A percentile compares a stretch with the other conserved stretches of the same genome.
Conservation (phyloP, 2,329 filamentous ascomycete genomes). For the Botrytis aclada region DNA sequence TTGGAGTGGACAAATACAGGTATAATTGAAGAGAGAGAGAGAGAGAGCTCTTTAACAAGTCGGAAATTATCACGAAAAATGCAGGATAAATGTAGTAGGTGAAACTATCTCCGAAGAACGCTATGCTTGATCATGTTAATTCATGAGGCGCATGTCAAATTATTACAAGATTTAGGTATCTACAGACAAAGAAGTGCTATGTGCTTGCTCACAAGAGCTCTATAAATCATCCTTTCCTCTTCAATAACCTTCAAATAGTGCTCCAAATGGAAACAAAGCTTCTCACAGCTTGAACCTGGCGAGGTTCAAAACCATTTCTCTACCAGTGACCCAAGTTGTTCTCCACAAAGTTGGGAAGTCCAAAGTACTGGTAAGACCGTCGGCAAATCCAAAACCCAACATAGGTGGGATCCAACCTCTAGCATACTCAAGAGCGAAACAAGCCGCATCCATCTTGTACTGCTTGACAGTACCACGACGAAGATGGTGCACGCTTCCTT, state of each 20-base stretch:
- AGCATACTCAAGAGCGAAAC: constrained; percentile 81
- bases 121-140: neutral
- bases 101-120: neutral
- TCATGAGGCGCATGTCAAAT: neutral
- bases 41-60: neutral
- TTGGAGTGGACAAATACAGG: neutral
- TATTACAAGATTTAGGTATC: constrained; percentile 6
- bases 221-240: neutral
- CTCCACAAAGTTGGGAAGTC: constrained; percentile 83
- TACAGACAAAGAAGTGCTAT: constrained; percentile 10
- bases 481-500: constrained; percentile 70
- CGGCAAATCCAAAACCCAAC: constrained; percentile 85
- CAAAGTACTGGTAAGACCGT: constrained; percentile 74
- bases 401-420: constrained; percentile 90
- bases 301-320: constrained; percentile 74
- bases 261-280: neutral
- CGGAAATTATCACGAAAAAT: neutral
- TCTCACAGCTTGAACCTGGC: constrained; percentile 40
- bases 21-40: neutral
- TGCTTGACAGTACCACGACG: constrained; percentile 71
- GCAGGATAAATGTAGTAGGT: neutral
- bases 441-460: constrained; percentile 74
- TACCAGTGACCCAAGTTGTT: constrained; percentile 69
- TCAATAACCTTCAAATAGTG: neutral
- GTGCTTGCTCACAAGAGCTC: neutral